Conservation (phyloP, 2,329 filamentous ascomycete genomes). For the Aureobasidium uvarum region DNA sequence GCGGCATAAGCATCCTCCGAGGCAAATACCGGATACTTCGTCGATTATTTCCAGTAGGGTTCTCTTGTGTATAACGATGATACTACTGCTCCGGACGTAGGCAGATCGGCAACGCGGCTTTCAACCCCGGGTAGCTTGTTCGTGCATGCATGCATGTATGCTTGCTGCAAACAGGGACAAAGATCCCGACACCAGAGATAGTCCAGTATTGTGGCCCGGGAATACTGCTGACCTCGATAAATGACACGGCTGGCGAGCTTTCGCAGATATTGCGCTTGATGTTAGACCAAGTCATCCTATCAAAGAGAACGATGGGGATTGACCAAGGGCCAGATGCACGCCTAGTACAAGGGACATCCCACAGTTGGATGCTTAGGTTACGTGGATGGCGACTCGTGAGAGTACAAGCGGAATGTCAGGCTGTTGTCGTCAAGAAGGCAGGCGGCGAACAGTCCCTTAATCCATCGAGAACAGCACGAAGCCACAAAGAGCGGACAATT, state of each 20-base stretch:
- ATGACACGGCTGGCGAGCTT: not conserved
- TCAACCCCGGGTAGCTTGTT: not conserved
- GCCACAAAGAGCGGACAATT: constrained; percentile 3
- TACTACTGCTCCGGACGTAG: not conserved
- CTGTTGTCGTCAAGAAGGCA: not conserved
- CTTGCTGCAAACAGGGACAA: not conserved
- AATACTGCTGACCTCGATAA: not conserved
- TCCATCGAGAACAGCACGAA: constrained; percentile 14
- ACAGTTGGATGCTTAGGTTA: not conserved
- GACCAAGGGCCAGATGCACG: not conserved
- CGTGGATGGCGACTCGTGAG: not conserved
- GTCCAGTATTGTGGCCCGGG: not conserved
- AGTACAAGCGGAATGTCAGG: not conserved
- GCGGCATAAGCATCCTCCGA: not conserved
- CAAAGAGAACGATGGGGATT: not conserved
- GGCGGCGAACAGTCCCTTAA: not conserved
- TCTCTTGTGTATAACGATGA: not conserved
- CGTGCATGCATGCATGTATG: not conserved
- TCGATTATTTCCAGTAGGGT: not conserved
- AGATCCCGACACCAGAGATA: not conserved
- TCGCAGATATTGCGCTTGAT: not conserved
- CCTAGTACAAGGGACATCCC: not conserved
- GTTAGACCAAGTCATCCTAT: not conserved
- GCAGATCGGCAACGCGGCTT: constrained; percentile 1
- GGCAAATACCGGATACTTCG: not conserved